Conservation (phyloP, 139 green algal genomes). For the Asterochloris sp. region DNA sequence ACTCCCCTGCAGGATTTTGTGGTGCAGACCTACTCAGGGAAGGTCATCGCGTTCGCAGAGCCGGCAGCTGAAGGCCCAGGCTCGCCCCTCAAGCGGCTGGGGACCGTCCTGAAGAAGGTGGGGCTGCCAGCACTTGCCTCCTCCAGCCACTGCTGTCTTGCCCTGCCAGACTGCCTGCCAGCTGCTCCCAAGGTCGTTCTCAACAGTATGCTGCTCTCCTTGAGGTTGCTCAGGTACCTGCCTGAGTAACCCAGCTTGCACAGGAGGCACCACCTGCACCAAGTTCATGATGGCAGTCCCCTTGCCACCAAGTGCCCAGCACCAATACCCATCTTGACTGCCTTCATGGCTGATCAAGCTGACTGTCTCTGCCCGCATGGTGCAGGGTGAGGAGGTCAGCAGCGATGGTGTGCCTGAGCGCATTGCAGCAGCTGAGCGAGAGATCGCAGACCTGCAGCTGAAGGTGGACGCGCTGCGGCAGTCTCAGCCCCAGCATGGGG, state of each 20-base stretch:
- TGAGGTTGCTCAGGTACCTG: no score
- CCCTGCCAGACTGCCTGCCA: no score
- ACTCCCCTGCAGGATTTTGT: conserved; percentile 41
- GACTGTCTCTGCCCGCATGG: no score
- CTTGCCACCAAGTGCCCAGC: no score
- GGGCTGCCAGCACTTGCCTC: not conserved
- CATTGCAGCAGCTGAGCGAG: conserved; percentile 20
- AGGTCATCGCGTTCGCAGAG: conserved; percentile 45
- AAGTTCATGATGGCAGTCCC: no score
- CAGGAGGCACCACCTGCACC: no score
- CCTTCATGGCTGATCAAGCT: no score
- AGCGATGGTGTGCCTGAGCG: not conserved
- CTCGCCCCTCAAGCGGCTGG: conserved; percentile 15
- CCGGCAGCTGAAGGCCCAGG: not conserved
- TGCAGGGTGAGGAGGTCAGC: not conserved
- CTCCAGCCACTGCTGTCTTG: no score
- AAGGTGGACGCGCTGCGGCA: conserved; percentile 40
- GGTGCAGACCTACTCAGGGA: conserved; percentile 71
- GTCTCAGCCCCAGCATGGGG: not conserved
- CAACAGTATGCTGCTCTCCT: no score
- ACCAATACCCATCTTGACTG: no score
- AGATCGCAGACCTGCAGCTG: conserved; percentile 42
- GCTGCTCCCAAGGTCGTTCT: no score
- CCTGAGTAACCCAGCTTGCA: no score
- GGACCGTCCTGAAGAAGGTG: not conserved